These are phyloP conservation scores for Clonostachys sp. DNA, from an alignment of 2,329 filamentous ascomycete genomes.

Conservation along the genomic window DNA sequence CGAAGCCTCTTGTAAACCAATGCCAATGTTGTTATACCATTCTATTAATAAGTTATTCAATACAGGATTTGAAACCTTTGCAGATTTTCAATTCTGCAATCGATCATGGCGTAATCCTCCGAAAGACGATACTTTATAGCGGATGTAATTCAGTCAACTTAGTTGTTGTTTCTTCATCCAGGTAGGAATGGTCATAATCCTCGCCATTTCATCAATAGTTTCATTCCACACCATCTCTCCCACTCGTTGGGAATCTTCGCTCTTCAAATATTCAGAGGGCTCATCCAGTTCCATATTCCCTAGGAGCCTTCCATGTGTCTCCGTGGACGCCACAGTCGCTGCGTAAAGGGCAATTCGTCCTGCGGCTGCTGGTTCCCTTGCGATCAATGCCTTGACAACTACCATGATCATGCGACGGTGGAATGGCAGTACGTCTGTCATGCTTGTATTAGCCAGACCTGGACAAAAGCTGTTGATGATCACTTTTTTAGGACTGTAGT, in stretches of 20 bases:
- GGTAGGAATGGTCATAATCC: background rate
- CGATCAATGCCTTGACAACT: background rate
- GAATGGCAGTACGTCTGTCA: slow-evolving; percentile 24
- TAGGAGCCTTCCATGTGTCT: background rate
- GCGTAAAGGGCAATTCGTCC: background rate
- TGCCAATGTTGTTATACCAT: too few relatives aligned
- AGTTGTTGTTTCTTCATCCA: background rate
- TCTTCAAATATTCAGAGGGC: background rate
- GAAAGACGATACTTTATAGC: too few relatives aligned
- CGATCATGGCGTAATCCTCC: too few relatives aligned
- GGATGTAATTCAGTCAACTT: too few relatives aligned
- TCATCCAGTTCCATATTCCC: background rate
- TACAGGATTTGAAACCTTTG: too few relatives aligned
- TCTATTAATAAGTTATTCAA: too few relatives aligned
- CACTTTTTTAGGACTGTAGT: slow-evolving; percentile 25
- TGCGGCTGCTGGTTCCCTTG: background rate
- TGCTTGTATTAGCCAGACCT: slow-evolving; percentile 31
- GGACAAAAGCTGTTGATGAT: slow-evolving; percentile 42
- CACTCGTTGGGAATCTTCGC: background rate
- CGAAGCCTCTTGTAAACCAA: too few relatives aligned
- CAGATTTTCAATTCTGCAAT: too few relatives aligned
- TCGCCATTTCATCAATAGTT: background rate
- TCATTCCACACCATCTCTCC: background rate
- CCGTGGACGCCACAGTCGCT: background rate
- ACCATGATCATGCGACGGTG: background rate